A percentile compares a stretch with the other conserved stretches of the same genome.
phyloP scores from a whole-genome alignment of 2,329 filamentous ascomycete species.

The Metarhizium brunneum region DNA sequence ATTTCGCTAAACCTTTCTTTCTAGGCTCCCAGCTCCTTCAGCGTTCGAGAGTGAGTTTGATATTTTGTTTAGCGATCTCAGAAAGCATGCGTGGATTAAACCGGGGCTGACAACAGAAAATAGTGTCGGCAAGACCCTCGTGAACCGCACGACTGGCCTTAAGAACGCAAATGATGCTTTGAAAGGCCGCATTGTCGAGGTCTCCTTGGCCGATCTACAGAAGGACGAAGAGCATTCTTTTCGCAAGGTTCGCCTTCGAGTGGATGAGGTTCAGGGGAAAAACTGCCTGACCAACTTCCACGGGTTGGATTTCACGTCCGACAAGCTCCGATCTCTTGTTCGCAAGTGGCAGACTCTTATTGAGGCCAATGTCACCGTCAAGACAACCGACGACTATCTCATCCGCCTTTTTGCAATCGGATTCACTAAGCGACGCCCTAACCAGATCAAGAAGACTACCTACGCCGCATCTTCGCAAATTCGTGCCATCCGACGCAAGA shows the following conservation, averaged over 20 bases:
- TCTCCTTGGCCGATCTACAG: slow-evolving; percentile 96
- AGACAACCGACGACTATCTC: slow-evolving; percentile 99
- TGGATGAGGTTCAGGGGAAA: slow-evolving; percentile 99
- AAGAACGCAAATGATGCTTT: slow-evolving; percentile 99
- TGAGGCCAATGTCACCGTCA: slow-evolving; percentile 99
- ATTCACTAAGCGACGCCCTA: slow-evolving; percentile 98
- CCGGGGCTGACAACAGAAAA: slow-evolving; percentile 5
- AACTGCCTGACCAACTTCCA: slow-evolving; percentile 99
- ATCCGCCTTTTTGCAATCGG: slow-evolving; percentile 97
- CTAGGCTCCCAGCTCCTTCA: slow-evolving; percentile 89
- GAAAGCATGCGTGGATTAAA: neutral
- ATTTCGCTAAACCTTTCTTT: slow-evolving; percentile 7
- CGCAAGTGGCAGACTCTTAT: slow-evolving; percentile 99
- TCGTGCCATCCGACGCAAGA: slow-evolving; percentile 97
- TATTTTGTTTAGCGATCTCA: neutral
- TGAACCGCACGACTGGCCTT: slow-evolving; percentile 98
- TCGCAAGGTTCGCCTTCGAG: slow-evolving; percentile 98
- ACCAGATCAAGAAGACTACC: slow-evolving; percentile 99
- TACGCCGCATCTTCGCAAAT: slow-evolving; percentile 97
- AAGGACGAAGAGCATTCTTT: slow-evolving; percentile 99
- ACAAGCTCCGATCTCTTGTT: slow-evolving; percentile 98
- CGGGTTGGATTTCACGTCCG: slow-evolving; percentile 99
- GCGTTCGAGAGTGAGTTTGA: slow-evolving; percentile 80
- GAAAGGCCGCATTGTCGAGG: slow-evolving; percentile 98
- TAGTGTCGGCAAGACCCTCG: slow-evolving; percentile 98